Evolutionary conservation across 352 stramenopile genomes (phyloP).

Genomic region (Phytophthora aleatoria): DNA sequence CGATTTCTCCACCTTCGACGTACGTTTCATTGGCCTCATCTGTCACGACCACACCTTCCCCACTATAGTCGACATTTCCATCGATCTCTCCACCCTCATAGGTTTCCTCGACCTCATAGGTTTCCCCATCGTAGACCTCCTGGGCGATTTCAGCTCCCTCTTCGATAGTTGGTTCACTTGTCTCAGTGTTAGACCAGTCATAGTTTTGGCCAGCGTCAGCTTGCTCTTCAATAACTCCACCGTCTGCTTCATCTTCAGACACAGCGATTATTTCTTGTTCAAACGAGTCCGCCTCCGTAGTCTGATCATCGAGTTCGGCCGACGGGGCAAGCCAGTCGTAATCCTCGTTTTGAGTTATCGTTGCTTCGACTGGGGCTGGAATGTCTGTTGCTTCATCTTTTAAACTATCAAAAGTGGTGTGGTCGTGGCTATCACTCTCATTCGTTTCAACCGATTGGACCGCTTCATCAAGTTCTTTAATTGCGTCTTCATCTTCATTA

Average conservation of each 20-base stretch:
- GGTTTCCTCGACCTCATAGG: constrained; percentile 14
- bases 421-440: constrained; percentile 2
- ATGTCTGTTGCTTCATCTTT: constrained; percentile 7
- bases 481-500: not conserved
- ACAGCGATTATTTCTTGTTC: constrained; percentile 25
- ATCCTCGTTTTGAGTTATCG: constrained; percentile 8
- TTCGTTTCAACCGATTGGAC: not conserved
- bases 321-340: constrained; percentile 26
- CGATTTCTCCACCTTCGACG: constrained; percentile 1
- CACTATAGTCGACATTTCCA: constrained; percentile 10
- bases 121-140: constrained; percentile 6
- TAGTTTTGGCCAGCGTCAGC: constrained; percentile 5
- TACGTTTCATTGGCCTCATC: constrained; percentile 20
- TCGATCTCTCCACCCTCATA: constrained; percentile 14
- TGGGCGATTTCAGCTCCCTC: constrained; percentile 12
- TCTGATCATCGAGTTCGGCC: constrained; percentile 7
- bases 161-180: constrained; percentile 4
- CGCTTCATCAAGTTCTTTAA: not conserved
- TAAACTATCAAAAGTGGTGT: not conserved
- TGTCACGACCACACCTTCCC: constrained; percentile 3
- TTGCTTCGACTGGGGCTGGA: not conserved
- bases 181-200: constrained; percentile 11
- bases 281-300: constrained; percentile 16
- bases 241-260: constrained; percentile 22
- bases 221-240: constrained; percentile 4